Evolutionary conservation across 163 green algal species (phyloP), one percentile per base, ranked within the genome.

Genomic region (Smithsoniella earleae): DNA sequence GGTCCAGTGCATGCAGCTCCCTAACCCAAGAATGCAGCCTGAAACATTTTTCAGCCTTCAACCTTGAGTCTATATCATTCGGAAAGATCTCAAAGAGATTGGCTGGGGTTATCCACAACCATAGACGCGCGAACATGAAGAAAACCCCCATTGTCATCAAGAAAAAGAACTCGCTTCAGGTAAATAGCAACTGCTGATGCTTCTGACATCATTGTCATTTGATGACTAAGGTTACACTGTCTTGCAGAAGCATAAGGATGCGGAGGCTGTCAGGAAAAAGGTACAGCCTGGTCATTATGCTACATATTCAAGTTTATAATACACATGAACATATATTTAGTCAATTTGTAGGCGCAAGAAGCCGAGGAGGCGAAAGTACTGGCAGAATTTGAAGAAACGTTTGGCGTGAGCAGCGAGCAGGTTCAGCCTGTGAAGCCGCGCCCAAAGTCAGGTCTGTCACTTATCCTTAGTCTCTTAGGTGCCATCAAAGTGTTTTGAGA

Each of bases 111-210:
- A n/a, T n/a, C n/a, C n/a, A n/a, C n/a, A n/a, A n/a, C n/a, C n/a
- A n/a, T n/a, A n/a, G n/a, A n/a, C n/a, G n/a, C n/a, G n/a, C n/a
- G 44, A 54, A 54, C 20, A 64, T 64, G 49, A 64, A 64, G 49
- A 25, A 27, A 25, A 27, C 25, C 33, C 49, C 49, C n/a, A 33
- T 69, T 31, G 58, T 69, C 27, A 69, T 69, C 20, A 69, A 69
- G 58, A 69, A 69, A 38, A 69, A 69, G 20, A 69, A 69, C 58
- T 30, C 58, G 6, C 43, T 69, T 34, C 58, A 69, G 58, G 58
- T 69, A 34, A 16, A 13, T 13, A 22, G 40, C 13, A 13, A 13
- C 40, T 22, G 40, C 40, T 49, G 40, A 13, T 10, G 40, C 40
- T 22, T 49, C 40, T 49, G 40, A 49, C 10, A 49, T 49, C 40